A percentile compares a stretch with the other conserved stretches of the same genome.
phyloP scores from a whole-genome alignment of 2,329 filamentous ascomycete genomes.

The Harringtonia aguacate region DNA sequence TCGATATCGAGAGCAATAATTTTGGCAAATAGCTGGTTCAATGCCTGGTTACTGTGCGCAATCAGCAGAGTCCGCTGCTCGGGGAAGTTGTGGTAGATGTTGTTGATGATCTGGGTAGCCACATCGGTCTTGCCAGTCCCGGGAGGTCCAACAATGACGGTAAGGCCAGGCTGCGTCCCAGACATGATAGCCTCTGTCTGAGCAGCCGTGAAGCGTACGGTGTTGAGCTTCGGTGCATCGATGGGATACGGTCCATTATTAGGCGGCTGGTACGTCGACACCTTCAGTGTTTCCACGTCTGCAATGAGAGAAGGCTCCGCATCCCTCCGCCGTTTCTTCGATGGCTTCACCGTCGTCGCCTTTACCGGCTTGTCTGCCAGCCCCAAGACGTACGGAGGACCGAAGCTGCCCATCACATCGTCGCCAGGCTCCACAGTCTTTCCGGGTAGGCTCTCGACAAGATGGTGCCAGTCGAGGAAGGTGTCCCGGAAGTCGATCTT shows the following conservation, averaged over 20 bases:
- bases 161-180: constrained; percentile 87
- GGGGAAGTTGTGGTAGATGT: constrained; percentile 97
- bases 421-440: constrained; percentile 73
- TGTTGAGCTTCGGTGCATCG: constrained; percentile 72
- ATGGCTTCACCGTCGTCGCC: constrained; percentile 35
- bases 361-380: constrained; percentile 40
- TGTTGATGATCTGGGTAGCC: constrained; percentile 95
- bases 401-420: constrained; percentile 61
- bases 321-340: constrained; percentile 82
- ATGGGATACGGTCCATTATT: constrained; percentile 85
- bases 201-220: constrained; percentile 77
- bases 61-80: constrained; percentile 83
- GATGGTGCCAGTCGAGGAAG: constrained; percentile 90
- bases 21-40: constrained; percentile 97
- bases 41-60: constrained; percentile 93
- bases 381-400: constrained; percentile 80
- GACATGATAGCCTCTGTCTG: constrained; percentile 91
- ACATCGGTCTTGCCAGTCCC: constrained; percentile 99
- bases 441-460: constrained; percentile 81
- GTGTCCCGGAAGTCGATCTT: constrained; percentile 88
- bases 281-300: constrained; percentile 59
- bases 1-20: constrained; percentile 96
- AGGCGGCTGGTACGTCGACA: constrained; percentile 80
- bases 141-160: constrained; percentile 86
- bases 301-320: constrained; percentile 54